phyloP scores from a whole-genome alignment of 2,329 filamentous ascomycete genomes.

The Microsporum audouinii region DNA sequence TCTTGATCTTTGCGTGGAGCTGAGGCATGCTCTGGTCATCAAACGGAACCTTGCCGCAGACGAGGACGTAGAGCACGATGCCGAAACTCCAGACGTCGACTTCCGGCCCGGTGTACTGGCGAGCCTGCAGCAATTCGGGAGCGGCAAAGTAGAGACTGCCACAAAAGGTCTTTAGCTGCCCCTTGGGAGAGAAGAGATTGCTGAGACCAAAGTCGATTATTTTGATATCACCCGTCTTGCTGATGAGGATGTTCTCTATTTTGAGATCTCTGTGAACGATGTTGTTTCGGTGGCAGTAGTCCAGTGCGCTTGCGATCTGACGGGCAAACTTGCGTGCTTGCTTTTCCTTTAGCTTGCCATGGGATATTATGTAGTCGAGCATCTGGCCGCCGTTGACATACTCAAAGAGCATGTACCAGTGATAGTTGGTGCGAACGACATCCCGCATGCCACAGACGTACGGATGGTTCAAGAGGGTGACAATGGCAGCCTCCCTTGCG shows the following conservation, averaged over 20 bases:
- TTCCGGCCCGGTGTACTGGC: constrained; percentile 89
- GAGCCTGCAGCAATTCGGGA: constrained; percentile 83
- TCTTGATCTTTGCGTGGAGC: constrained; percentile 97
- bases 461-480: constrained; percentile 84
- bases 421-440: constrained; percentile 88
- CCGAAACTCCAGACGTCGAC: constrained; percentile 99
- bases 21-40: constrained; percentile 99
- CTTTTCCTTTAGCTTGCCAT: constrained; percentile 95
- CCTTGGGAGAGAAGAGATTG: constrained; percentile 80
- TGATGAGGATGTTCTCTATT: constrained; percentile 98
- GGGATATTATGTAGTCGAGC: constrained; percentile 99
- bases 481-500: constrained; percentile 88
- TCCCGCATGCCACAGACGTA: constrained; percentile 95
- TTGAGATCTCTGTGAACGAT: constrained; percentile 96
- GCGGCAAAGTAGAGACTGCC: constrained; percentile 96
- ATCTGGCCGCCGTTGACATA: constrained; percentile 98
- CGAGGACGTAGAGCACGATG: constrained; percentile 91
- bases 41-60: constrained; percentile 96
- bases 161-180: constrained; percentile 89
- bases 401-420: constrained; percentile 99
- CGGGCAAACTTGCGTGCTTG: constrained; percentile 95
- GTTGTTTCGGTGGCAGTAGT: constrained; percentile 96
- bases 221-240: constrained; percentile 97
- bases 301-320: constrained; percentile 89
- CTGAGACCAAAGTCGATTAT: constrained; percentile 98